Evolutionary conservation across 768 basidiomycete species (phyloP), one percentile per base, ranked within the genome.

Genomic region (Termitomyces bulborhizus): DNA sequence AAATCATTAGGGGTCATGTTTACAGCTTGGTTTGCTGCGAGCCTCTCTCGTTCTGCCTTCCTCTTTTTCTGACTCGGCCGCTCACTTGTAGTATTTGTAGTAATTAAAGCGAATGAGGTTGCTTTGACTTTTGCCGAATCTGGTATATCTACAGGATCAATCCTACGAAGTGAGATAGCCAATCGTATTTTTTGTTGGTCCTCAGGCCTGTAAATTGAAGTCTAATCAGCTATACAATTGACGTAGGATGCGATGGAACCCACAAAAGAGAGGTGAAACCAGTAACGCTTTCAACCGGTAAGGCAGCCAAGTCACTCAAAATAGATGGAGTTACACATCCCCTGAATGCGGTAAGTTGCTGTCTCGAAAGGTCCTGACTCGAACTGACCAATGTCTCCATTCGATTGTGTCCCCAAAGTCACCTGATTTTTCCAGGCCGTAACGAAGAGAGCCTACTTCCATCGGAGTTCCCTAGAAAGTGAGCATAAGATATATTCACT

Each of bases 361-460:
- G 48, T 56, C 48, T 34, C 16, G 21, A 21, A 6, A 34, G 56
- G 18, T 34, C 31, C 34, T 39, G 39, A 57, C 46, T 44, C 36
- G 41, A 21, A 56, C 73, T 62, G 68, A 88, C 88, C 89, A 91
- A 60, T 91, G 89, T 41, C 81, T 74, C 90, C 90, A 91, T 63
- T 83, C 76, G 3, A 90, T 81, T 0, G 75, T 79, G 66, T 88
- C 85, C 46, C 85, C 82, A 49, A 76, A 81, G 39, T 75, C 68
- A 18, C 66, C 71, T 8, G 63, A 62, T 6, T 66, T 67, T 6
- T 76, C 75, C 50, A 73, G 69, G 0, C 89, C 89, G 61, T 90
- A 89, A n/a, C 89, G 72, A 55, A 91, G 68, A 16, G 73, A 74
- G 2, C 84, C 86, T 15, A 74, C 66, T n/a, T 74, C 69, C 39